Base-by-base conservation (phyloP, 805 yeast species). In the Kuraishia cidri region DNA sequence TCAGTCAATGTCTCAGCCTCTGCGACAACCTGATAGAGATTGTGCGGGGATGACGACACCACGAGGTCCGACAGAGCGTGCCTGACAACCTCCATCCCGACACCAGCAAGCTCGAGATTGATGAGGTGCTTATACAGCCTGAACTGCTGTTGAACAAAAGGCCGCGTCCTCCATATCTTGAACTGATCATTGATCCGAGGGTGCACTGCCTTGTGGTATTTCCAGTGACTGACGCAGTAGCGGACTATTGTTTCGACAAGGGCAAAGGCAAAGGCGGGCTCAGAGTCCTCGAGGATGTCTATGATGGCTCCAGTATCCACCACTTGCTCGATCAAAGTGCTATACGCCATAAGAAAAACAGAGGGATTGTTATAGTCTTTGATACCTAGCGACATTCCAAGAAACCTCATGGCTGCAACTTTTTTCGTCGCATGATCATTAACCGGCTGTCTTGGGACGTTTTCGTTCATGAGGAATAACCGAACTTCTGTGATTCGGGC, bases 181-280 rank as follows among this genome's bases (percentile, higher is more conserved):
- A 61, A 61, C 26, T 40, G 43, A 13, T 29, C 37, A 5, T 37
- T 37, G 6, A 57, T 33, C 7, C 37, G 37, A 1, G 42, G 22
- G 16, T 50, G 46, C 6, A 48, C 37, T 6, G 28, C 26, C 4
- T 31, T 29, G 5, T 38, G 34, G 36, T 49, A 64, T 15, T 46
- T 45, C 72, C 71, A 69, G 37, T 68, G 70, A 7, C 58, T 49
- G 48, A 66, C 63, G 34, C 70, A 64, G 39, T 66, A 70, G 30
- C 54, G 58, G 12, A 69, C 43, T 3, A 69, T 37, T 45, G 62
- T 45, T 21, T 69, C 75, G 9, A 66, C 29, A 14, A 69, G 30
- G 1, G 58, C 41, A 29, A 54, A 46, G 11, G 58, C 48, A 4
- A 51, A 33, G 15, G 51, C 43, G 0, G 44, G 13, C 7, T 43